Evolutionary conservation across 768 basidiomycete species (phyloP), one percentile per base, ranked within the genome.

Genomic region (Pluteus cervinus): DNA sequence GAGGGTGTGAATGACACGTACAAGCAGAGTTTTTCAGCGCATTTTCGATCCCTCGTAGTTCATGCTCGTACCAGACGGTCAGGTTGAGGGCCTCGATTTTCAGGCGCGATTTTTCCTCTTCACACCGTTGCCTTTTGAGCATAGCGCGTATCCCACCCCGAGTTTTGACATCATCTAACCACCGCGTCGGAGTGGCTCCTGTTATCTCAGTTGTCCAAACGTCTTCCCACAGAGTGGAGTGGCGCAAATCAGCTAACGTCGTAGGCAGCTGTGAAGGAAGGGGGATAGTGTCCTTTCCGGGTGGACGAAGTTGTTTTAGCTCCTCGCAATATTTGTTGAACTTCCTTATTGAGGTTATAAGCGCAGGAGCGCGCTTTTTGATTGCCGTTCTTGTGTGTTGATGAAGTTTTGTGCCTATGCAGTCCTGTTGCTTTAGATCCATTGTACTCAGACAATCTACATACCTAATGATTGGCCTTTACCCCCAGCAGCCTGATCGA

Each of bases 201-300:
- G n/a, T n/a, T n/a, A n/a, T n/a, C 10, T 23, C 9, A n/a, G 8
- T 17, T 15, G 22, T 31, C 65, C 64, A 68, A 0, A 69, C 52
- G 35, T 69, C 66, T 23, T 65, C 54, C 54, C 66, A 55, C 0
- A 71, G 46, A 0, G 18, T 35, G 0, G 56, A 29, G 20, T 46
- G 29, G 5, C 48, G 49, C 5, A 63, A 51, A 3, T 40, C 32
- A 2, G 39, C 33, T 0, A 71, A 40, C 15, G 61, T 48, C 0
- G 52, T 59, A 0, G 59, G 59, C 0, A 69, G 55, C 0, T 51
- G 54, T 1, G 38, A 10, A 0, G 64, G 68, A 6, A 67, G 31
- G 0, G 58, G 62, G 9, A 69, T 55, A 0, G n/a, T n/a, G n/a
- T 35, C 22, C 36, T 55, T 62, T 3, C 37, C 22, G 0, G 50